Percentiles rank a stretch among this genome's conserved stretches.
phyloP scores from a whole-genome alignment of 2,329 filamentous ascomycete species.

The Thelonectria discophora region DNA sequence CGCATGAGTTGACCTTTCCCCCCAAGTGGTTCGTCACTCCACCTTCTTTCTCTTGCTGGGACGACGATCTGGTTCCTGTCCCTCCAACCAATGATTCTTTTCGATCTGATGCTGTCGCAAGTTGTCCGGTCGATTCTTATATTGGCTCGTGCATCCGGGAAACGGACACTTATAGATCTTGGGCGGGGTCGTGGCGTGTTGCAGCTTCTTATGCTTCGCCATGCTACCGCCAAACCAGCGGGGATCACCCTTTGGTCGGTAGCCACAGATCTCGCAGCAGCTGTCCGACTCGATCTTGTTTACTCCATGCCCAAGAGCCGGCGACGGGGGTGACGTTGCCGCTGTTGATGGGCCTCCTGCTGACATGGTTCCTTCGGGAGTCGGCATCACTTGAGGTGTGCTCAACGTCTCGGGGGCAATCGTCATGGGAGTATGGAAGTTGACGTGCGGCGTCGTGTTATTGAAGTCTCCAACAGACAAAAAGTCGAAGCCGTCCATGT shows the following conservation, averaged over 20 bases:
- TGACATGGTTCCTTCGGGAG: slow-evolving; percentile 34
- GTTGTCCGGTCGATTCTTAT: slow-evolving; percentile 65
- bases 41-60: slow-evolving; percentile 60
- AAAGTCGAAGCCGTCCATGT: slow-evolving; percentile 33
- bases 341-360: slow-evolving; percentile 35
- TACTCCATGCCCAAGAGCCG: slow-evolving; percentile 21
- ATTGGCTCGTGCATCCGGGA: slow-evolving; percentile 63
- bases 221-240: slow-evolving; percentile 67
- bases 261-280: slow-evolving; percentile 62
- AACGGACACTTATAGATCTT: slow-evolving; percentile 63
- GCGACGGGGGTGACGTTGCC: slow-evolving; percentile 38
- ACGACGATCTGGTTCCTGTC: slow-evolving; percentile 49
- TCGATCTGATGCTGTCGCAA: slow-evolving; percentile 65
- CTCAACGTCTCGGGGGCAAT: slow-evolving; percentile 29
- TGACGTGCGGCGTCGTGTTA: slow-evolving; percentile 18
- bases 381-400: slow-evolving; percentile 34
- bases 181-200: slow-evolving; percentile 59
- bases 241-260: slow-evolving; percentile 65
- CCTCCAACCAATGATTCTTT: slow-evolving; percentile 63
- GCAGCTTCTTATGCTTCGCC: slow-evolving; percentile 65
- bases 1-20: background rate
- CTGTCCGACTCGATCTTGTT: slow-evolving; percentile 54
- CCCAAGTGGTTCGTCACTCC: slow-evolving; percentile 13
- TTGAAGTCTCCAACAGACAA: slow-evolving; percentile 27
- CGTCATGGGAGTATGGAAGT: slow-evolving; percentile 17